These are phyloP conservation scores for Cardamine chenopodiifolia DNA, from an alignment of 345 rosid genomes.

Conservation along the genomic window DNA sequence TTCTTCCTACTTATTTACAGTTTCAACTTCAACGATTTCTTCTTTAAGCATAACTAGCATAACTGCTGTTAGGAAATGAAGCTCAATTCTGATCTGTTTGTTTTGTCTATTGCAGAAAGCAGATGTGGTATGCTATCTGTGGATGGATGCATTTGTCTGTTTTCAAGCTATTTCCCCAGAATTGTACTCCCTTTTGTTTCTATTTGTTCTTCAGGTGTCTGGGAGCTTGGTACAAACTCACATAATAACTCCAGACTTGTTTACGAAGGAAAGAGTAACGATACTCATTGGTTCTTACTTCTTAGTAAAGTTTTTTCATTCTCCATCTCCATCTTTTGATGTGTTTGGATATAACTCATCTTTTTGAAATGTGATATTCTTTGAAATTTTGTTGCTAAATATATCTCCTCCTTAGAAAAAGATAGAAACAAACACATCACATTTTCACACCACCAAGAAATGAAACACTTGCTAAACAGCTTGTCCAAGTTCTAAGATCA, in stretches of 20 bases:
- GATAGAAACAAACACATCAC: not conserved
- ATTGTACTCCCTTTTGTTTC: conserved; percentile 1
- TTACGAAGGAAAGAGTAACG: not conserved
- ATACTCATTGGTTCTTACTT: conserved; percentile 15
- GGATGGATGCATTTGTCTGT: conserved; percentile 6
- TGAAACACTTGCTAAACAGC: not conserved
- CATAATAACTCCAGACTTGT: conserved; percentile 20
- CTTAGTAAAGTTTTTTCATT: conserved; percentile 24
- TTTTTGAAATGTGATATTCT: not conserved
- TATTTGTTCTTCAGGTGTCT: not conserved
- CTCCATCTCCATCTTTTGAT: not conserved
- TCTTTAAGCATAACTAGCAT: not conserved
- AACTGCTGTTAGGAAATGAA: not conserved
- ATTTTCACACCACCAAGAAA: conserved; percentile 4
- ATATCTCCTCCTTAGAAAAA: not conserved
- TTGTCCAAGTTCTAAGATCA: conserved; percentile 21
- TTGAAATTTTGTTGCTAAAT: not conserved
- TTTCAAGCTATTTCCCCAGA: not conserved
- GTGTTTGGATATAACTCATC: not conserved
- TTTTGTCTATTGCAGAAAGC: conserved; percentile 25
- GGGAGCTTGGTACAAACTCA: conserved; percentile 15
- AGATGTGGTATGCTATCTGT: conserved; percentile 8
- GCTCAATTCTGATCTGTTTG: not conserved
- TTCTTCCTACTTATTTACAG: not conserved
- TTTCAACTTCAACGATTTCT: not conserved